Conservation (phyloP, 129 eudicot species). For the Heracleum sosnowskyi region DNA sequence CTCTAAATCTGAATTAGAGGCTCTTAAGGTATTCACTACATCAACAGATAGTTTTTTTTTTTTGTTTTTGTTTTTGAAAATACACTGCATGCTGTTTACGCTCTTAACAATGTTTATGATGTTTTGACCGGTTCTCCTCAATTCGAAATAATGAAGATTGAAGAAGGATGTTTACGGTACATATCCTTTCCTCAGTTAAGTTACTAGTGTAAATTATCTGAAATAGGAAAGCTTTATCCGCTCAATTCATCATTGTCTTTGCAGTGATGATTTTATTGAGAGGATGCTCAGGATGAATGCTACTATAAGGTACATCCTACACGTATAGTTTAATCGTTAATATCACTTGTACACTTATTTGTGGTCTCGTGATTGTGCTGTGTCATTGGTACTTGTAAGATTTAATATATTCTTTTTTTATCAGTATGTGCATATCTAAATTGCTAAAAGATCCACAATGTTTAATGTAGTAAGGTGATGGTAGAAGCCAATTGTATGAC, state of each 20-base stretch:
- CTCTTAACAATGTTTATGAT: slow-evolving; percentile 10
- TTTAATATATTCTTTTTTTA: background rate
- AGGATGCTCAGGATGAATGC: slow-evolving; percentile 65
- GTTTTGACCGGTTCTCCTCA: slow-evolving; percentile 4
- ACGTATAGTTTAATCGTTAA: background rate
- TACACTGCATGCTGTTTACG: background rate
- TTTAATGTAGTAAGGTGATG: background rate
- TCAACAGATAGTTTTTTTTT: background rate
- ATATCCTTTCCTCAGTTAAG: background rate
- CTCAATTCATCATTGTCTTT: slow-evolving; percentile 4
- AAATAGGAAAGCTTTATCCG: background rate
- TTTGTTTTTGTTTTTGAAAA: background rate
- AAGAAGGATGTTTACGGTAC: slow-evolving; percentile 49
- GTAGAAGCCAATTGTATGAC: background rate
- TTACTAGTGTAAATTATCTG: background rate
- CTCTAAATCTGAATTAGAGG: slow-evolving; percentile 44
- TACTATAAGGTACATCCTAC: slow-evolving; percentile 40
- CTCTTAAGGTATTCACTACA: slow-evolving; percentile 42
- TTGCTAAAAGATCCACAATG: background rate
- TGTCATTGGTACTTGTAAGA: background rate
- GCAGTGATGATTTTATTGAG: slow-evolving; percentile 62
- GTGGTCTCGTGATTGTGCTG: background rate
- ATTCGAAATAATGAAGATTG: slow-evolving; percentile 25
- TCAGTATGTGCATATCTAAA: background rate
- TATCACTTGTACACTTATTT: background rate